Evolutionary conservation across 2,329 filamentous ascomycete species (phyloP).

Genomic region (Aspergillus texensis): DNA sequence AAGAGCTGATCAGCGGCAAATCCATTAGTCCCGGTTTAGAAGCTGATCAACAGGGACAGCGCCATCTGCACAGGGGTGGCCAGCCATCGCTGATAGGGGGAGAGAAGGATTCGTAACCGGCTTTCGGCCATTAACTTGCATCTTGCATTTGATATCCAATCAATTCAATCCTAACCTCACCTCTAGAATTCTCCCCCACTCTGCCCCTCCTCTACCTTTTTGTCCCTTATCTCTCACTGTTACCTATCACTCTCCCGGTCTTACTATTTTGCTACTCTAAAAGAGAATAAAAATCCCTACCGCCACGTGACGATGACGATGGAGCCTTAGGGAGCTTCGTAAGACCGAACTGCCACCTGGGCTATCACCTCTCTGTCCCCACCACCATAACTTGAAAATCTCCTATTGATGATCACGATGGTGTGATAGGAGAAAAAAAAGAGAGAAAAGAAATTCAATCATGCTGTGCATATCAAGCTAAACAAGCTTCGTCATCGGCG

Average conservation of each 20-base stretch:
- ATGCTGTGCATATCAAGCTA: background rate
- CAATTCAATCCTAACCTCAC: conserved; percentile 5
- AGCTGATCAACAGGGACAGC: conserved; percentile 14
- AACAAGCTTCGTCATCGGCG: conserved; percentile 8
- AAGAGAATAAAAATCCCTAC: background rate
- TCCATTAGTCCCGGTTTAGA: background rate
- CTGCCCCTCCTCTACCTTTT: background rate
- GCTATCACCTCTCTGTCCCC: background rate
- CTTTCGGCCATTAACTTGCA: background rate
- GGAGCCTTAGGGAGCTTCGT: conserved; percentile 13
- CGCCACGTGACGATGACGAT: conserved; percentile 14
- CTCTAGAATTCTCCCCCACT: background rate
- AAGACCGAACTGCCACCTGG: conserved; percentile 4
- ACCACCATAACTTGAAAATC: conserved; percentile 8
- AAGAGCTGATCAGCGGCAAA: conserved; percentile 1
- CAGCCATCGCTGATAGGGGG: conserved; percentile 1
- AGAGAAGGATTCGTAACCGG: conserved; percentile 9
- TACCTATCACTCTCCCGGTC: background rate
- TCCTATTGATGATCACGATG: conserved; percentile 7
- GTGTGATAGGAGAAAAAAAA: conserved; percentile 4
- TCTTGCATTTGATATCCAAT: conserved; percentile 8
- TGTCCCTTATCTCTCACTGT: background rate
- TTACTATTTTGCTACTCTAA: background rate
- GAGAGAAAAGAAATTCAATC: background rate
- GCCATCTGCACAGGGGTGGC: background rate